Percentiles rank a stretch among this genome's conserved stretches.
Evolutionary conservation across 495 filamentous ascomycete species (phyloP).

Genomic region (Haplographium delicatum): DNA sequence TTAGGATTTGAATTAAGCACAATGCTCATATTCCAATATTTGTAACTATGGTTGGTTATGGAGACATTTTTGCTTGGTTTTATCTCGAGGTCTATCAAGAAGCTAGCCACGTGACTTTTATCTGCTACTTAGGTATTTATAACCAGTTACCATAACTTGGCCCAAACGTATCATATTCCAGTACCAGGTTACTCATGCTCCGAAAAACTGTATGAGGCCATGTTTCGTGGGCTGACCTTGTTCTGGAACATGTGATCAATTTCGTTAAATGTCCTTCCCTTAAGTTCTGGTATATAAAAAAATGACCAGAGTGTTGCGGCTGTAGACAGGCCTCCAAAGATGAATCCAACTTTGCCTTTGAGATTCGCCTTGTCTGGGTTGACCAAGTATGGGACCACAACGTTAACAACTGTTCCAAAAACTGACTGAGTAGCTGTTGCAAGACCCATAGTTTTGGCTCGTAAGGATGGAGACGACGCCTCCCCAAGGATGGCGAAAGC

Average conservation of each 20-base stretch:
- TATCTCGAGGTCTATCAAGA: too few species aligned
- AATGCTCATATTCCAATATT: too few species aligned
- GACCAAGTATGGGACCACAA: slow-evolving; percentile 63
- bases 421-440: slow-evolving; percentile 55
- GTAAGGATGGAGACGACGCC: slow-evolving; percentile 28
- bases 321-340: slow-evolving; percentile 53
- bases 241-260: slow-evolving; percentile 42
- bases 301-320: slow-evolving; percentile 28
- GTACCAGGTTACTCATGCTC: too few species aligned
- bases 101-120: too few species aligned
- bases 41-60: too few species aligned
- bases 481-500: slow-evolving; percentile 57
- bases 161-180: too few species aligned
- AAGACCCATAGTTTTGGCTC: slow-evolving; percentile 58
- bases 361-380: slow-evolving; percentile 60
- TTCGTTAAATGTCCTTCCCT: slow-evolving; percentile 52
- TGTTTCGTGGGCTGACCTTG: slow-evolving; percentile 33
- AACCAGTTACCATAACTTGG: too few species aligned
- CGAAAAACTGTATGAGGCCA: slow-evolving; percentile 18
- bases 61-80: too few species aligned
- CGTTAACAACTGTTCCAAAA: slow-evolving; percentile 54
- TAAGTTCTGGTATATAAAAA: slow-evolving; percentile 41
- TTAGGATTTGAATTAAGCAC: too few species aligned
- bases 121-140: too few species aligned
- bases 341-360: slow-evolving; percentile 62